Conservation (phyloP, 306 rosid genomes). For the Ormosia emarginata region DNA sequence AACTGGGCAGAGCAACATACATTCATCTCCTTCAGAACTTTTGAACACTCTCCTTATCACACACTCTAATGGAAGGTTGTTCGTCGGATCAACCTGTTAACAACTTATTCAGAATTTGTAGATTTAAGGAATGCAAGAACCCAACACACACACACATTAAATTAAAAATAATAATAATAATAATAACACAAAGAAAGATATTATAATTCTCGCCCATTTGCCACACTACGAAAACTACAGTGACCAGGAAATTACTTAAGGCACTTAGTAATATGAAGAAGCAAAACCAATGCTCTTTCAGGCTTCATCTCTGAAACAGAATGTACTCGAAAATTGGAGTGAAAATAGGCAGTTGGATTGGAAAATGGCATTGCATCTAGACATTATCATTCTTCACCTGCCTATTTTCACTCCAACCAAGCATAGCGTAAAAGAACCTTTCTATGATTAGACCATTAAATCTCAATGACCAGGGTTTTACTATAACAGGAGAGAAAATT, state of each 20-base stretch:
- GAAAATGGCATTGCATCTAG: background rate
- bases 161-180: no score
- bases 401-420: background rate
- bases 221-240: background rate
- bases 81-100: constrained; percentile 78
- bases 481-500: background rate
- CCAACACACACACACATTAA: background rate
- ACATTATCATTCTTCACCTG: background rate
- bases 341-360: background rate
- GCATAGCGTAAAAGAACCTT: background rate
- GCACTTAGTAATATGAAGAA: background rate
- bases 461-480: background rate
- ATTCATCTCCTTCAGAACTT: constrained; percentile 74
- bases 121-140: background rate
- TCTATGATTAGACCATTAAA: background rate
- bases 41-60: constrained; percentile 78
- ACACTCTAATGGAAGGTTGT: constrained; percentile 75
- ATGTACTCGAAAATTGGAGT: background rate
- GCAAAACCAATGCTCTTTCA: background rate
- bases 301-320: background rate
- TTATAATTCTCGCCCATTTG: background rate
- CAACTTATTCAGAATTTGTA: constrained; percentile 15
- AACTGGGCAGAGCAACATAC: constrained; percentile 84
- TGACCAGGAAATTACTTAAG: background rate
- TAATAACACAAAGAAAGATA: background rate